Evolutionary conservation across 2,329 filamentous ascomycete species (phyloP).

Genomic region (Colletotrichum sp.): DNA sequence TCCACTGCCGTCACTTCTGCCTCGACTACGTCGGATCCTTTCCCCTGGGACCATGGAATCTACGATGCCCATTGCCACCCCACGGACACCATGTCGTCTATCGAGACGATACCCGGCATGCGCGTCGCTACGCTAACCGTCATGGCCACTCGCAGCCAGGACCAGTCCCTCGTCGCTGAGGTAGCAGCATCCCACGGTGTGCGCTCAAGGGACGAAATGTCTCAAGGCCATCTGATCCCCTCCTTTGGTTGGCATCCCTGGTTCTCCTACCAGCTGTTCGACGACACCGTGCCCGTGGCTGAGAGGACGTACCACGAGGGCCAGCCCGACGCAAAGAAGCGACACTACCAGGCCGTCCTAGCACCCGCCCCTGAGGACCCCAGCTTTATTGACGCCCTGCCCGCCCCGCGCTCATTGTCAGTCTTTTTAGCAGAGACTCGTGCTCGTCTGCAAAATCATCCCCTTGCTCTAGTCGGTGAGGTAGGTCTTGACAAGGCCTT

Average conservation of each 20-base stretch:
- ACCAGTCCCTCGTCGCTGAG: slow-evolving; percentile 73
- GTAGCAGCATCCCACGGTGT: slow-evolving; percentile 63
- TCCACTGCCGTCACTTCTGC: background rate
- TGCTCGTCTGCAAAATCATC: slow-evolving; percentile 58
- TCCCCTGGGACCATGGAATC: slow-evolving; percentile 74
- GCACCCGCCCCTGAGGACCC: slow-evolving; percentile 48
- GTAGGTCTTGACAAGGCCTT: slow-evolving; percentile 80
- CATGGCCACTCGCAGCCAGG: slow-evolving; percentile 79
- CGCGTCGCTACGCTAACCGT: slow-evolving; percentile 69
- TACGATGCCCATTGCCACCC: slow-evolving; percentile 87
- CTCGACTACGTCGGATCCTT: slow-evolving; percentile 32
- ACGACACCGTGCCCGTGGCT: slow-evolving; percentile 48
- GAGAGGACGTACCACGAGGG: slow-evolving; percentile 39
- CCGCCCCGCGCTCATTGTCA: slow-evolving; percentile 65
- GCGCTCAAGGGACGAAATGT: slow-evolving; percentile 24
- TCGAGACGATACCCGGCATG: slow-evolving; percentile 67
- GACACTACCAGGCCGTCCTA: slow-evolving; percentile 73
- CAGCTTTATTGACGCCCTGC: slow-evolving; percentile 55
- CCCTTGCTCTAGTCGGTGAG: slow-evolving; percentile 75
- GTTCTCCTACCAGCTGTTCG: slow-evolving; percentile 80
- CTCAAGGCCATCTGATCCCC: slow-evolving; percentile 52
- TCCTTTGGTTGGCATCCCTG: slow-evolving; percentile 90
- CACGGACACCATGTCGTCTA: slow-evolving; percentile 74
- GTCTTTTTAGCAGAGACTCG: slow-evolving; percentile 62
- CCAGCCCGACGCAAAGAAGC: slow-evolving; percentile 41